phyloP scores from a whole-genome alignment of 1,139 yeast species.

The Sugiyamaella castrensis region DNA sequence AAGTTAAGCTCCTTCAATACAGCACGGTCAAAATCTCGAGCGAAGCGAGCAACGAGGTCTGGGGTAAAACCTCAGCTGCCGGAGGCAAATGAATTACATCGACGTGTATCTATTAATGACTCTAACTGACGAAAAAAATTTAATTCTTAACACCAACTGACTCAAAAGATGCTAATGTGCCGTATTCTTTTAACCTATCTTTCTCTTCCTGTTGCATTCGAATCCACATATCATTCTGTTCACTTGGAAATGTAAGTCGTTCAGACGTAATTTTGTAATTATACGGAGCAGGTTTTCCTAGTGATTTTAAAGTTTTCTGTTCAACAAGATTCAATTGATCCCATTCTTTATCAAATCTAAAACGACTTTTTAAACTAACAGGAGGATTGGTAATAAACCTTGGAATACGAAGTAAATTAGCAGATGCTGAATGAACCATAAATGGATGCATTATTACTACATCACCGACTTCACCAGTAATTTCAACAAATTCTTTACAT shows the following conservation, averaged over 20 bases:
- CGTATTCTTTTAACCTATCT: slow-evolving; percentile 13
- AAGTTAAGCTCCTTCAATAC: too few species aligned
- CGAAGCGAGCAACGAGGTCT: too few species aligned
- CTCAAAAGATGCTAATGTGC: slow-evolving; percentile 11
- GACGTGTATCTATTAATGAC: too few species aligned
- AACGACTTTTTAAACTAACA: slow-evolving; percentile 15
- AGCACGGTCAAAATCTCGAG: too few species aligned
- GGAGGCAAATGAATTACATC: too few species aligned
- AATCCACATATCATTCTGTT: slow-evolving; percentile 16
- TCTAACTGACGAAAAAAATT: neutral
- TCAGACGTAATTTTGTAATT: slow-evolving; percentile 9
- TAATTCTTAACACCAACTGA: slow-evolving; percentile 8
- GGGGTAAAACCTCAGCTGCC: too few species aligned
- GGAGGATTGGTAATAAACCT: slow-evolving; percentile 20
- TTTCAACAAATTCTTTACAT: slow-evolving; percentile 16
- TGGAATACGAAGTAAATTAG: slow-evolving; percentile 14
- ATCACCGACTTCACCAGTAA: slow-evolving; percentile 17
- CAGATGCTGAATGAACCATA: slow-evolving; percentile 19
- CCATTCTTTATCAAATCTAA: slow-evolving; percentile 11
- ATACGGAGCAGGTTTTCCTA: slow-evolving; percentile 14
- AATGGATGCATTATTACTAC: slow-evolving; percentile 18
- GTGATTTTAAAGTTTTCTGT: slow-evolving; percentile 12
- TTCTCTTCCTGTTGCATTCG: slow-evolving; percentile 17
- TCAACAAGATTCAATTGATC: slow-evolving; percentile 16
- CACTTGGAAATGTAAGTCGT: slow-evolving; percentile 14